These are phyloP conservation scores for Xylaria sp. DNA, from an alignment of 2,329 filamentous ascomycete genomes.

Conservation along the genomic window DNA sequence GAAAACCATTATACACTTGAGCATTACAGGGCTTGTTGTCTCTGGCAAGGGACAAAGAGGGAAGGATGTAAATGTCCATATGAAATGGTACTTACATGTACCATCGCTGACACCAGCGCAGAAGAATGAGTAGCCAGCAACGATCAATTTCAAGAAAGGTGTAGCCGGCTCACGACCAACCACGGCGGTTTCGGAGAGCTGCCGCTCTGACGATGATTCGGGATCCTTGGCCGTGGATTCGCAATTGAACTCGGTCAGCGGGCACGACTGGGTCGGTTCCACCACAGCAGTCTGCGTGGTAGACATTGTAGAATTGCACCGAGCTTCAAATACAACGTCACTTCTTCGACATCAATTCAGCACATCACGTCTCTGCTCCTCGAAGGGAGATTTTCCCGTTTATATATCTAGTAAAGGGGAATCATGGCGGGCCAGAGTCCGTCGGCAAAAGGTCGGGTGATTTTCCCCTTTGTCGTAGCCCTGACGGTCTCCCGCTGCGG, in stretches of 20 bases:
- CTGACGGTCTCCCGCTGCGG: not conserved
- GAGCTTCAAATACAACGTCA: not conserved
- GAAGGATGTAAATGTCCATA: not conserved
- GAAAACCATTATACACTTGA: not conserved
- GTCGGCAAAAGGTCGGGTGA: conserved; percentile 18
- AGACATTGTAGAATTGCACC: conserved; percentile 16
- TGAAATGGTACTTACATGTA: conserved; percentile 45
- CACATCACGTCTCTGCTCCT: not conserved
- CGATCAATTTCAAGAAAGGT: conserved; percentile 55
- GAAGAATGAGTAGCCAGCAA: conserved; percentile 67
- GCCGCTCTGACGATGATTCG: conserved; percentile 28
- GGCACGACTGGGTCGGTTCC: conserved; percentile 29
- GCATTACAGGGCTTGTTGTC: not conserved
- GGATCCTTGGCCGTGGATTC: conserved; percentile 21
- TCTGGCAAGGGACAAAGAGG: not conserved
- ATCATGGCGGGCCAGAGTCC: not conserved
- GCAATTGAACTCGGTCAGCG: conserved; percentile 33
- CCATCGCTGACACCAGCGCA: conserved; percentile 70
- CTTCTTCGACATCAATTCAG: not conserved
- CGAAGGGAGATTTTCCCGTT: not conserved
- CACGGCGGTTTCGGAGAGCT: conserved; percentile 16
- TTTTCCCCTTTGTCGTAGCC: not conserved
- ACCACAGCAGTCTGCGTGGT: conserved; percentile 29
- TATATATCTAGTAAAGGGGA: conserved; percentile 6
- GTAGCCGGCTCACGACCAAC: conserved; percentile 33